Conservation (phyloP, 768 basidiomycete genomes). For the Tylopilus sp. region DNA sequence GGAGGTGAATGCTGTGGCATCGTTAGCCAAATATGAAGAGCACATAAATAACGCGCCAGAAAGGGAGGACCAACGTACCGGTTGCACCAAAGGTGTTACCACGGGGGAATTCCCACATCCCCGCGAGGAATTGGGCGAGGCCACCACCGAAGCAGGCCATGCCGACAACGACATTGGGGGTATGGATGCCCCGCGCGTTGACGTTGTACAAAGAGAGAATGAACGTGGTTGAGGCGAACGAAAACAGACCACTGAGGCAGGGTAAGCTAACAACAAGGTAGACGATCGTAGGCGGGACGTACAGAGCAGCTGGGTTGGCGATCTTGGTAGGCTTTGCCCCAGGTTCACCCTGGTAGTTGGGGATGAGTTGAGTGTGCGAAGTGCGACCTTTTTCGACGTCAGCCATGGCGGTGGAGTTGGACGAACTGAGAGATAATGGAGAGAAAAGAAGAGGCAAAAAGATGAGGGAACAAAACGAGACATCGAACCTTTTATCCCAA, state of each 20-base stretch:
- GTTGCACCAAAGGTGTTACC: constrained; percentile 72
- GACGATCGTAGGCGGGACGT: constrained; percentile 1
- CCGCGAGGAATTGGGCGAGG: constrained; percentile 80
- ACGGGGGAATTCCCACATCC: constrained; percentile 82
- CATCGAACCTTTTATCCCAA: constrained; percentile 17
- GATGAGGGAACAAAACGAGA: background rate
- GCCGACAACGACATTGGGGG: constrained; percentile 73
- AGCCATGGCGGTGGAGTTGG: constrained; percentile 25
- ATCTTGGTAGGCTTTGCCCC: constrained; percentile 35
- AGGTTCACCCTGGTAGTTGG: constrained; percentile 17
- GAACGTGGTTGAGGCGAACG: constrained; percentile 81
- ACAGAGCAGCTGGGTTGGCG: constrained; percentile 53
- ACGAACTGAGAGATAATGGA: background rate
- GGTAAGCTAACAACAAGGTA: background rate
- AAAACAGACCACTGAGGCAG: constrained; percentile 61
- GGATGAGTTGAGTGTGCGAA: constrained; percentile 18
- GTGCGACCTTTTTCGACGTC: constrained; percentile 33
- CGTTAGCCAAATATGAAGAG: background rate
- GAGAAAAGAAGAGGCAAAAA: background rate
- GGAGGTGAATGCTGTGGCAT: constrained; percentile 61
- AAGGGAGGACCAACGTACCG: constrained; percentile 36
- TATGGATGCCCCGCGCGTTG: constrained; percentile 46
- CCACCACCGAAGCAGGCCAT: constrained; percentile 88
- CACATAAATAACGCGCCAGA: no score
- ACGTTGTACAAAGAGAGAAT: constrained; percentile 76